These are phyloP conservation scores for Alternaria gansuensis DNA, from an alignment of 2,329 filamentous ascomycete species.

Conservation along the genomic window DNA sequence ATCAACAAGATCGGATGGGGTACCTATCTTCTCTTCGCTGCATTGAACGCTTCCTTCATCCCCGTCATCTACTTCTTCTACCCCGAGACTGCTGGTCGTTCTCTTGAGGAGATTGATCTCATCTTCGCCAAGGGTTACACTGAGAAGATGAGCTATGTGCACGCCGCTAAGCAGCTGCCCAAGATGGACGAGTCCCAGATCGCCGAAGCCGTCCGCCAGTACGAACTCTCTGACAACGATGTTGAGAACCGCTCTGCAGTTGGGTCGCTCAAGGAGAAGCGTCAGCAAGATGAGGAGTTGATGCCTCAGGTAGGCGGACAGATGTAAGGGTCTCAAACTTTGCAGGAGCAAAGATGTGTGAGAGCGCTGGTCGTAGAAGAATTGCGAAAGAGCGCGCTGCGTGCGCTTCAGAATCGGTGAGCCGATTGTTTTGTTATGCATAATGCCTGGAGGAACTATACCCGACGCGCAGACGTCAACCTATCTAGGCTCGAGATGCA, in stretches of 20 bases:
- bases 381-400: constrained; percentile 23
- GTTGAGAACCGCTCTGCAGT: constrained; percentile 44
- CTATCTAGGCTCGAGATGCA: constrained; percentile 14
- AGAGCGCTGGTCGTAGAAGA: constrained; percentile 29
- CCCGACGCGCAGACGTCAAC: constrained; percentile 39
- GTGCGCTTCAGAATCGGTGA: constrained; percentile 28
- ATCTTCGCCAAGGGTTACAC: constrained; percentile 56
- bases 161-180: constrained; percentile 50
- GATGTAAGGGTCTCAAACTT: constrained; percentile 13
- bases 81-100: constrained; percentile 62
- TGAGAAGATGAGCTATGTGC: constrained; percentile 51
- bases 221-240: constrained; percentile 44
- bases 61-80: constrained; percentile 65
- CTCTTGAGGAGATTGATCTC: constrained; percentile 63
- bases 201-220: constrained; percentile 45
- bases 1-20: constrained; percentile 51
- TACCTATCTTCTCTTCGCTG: constrained; percentile 60
- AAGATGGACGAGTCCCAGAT: constrained; percentile 48
- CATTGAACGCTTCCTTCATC: constrained; percentile 63
- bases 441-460: constrained; percentile 33
- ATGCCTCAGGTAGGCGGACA: constrained; percentile 31
- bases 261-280: constrained; percentile 38
- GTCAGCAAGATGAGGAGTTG: constrained; percentile 31
- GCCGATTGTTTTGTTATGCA: constrained; percentile 20
- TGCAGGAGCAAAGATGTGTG: constrained; percentile 10